Conservation (phyloP, 208 protist genomes). For the Trypanosoma brucei region DNA sequence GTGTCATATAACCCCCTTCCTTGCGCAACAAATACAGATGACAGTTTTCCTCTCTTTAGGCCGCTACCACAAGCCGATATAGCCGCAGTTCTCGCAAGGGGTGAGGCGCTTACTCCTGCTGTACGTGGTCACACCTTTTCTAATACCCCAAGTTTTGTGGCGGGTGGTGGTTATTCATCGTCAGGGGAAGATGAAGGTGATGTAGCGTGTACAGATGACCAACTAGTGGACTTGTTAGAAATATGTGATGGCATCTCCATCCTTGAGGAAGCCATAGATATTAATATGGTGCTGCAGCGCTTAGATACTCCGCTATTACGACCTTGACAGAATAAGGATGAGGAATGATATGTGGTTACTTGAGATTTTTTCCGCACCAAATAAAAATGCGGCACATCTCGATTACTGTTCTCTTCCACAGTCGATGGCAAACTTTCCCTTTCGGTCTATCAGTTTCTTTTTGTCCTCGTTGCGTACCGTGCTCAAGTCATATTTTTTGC, state of each 20-base stretch:
- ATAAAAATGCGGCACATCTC: too few relatives aligned
- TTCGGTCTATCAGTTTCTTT: too few relatives aligned
- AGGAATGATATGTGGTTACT: too few relatives aligned
- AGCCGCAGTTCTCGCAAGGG: conserved; percentile 4
- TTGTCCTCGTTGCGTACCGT: too few relatives aligned
- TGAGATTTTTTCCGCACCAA: too few relatives aligned
- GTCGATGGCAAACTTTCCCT: too few relatives aligned
- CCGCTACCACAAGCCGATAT: conserved; percentile 2
- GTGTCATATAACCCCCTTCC: conserved; percentile 6
- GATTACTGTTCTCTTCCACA: too few relatives aligned
- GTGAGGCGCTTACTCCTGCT: conserved; percentile 11
- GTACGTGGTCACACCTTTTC: conserved; percentile 14
- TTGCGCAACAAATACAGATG: neutral
- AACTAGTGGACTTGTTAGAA: conserved; percentile 17
- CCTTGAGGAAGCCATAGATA: conserved; percentile 3
- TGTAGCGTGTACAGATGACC: neutral
- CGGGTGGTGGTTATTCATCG: neutral
- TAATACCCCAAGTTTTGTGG: conserved; percentile 14
- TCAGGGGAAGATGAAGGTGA: conserved; percentile 9
- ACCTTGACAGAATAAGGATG: neutral
- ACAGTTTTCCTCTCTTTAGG: conserved; percentile 8
- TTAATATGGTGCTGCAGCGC: conserved; percentile 14
- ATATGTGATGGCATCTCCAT: conserved; percentile 14
- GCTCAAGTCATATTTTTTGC: too few relatives aligned
- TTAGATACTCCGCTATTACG: conserved; percentile 15